Evolutionary conservation across 2,329 filamentous ascomycete species (phyloP).

Genomic region (Hysterium pulicare): DNA sequence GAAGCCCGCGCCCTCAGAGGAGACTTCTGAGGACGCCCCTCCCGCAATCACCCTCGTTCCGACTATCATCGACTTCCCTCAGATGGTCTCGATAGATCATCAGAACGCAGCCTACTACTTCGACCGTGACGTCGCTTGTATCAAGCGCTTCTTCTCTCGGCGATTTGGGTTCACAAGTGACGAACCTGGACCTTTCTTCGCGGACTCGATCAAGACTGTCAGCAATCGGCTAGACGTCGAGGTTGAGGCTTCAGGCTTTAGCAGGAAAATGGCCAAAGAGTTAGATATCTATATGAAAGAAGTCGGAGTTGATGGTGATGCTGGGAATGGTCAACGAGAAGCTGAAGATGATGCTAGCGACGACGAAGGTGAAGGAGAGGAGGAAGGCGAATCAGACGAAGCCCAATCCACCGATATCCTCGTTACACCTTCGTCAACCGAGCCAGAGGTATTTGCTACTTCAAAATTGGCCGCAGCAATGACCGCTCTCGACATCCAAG

Average conservation of each 20-base stretch:
- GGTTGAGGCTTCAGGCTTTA: constrained; percentile 91
- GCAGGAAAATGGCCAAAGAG: constrained; percentile 94
- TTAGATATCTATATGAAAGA: constrained; percentile 85
- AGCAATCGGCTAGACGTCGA: constrained; percentile 77
- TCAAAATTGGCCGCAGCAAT: constrained; percentile 25
- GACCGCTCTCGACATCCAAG: constrained; percentile 36
- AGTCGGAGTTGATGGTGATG: constrained; percentile 57
- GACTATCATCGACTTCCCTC: constrained; percentile 93
- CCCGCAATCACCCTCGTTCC: constrained; percentile 61
- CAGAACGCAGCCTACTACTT: constrained; percentile 95
- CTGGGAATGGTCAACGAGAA: constrained; percentile 32
- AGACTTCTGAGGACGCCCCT: constrained; percentile 4
- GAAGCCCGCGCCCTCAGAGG: constrained; percentile 29
- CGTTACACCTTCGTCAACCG: constrained; percentile 1
- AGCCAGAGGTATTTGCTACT: constrained; percentile 4
- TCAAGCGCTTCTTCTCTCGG: constrained; percentile 89
- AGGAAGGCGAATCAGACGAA: background rate
- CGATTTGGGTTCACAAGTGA: constrained; percentile 85
- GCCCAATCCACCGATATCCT: background rate
- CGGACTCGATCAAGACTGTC: constrained; percentile 71
- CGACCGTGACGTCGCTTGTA: constrained; percentile 89
- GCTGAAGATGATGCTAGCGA: constrained; percentile 16
- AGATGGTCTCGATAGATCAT: constrained; percentile 96
- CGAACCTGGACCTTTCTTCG: constrained; percentile 78
- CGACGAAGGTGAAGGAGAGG: constrained; percentile 7